A percentile compares a stretch with the other conserved stretches of the same genome.
These are phyloP conservation scores for Colletotrichum viniferum DNA, from an alignment of 2,329 filamentous ascomycete species.

Conservation along the genomic window DNA sequence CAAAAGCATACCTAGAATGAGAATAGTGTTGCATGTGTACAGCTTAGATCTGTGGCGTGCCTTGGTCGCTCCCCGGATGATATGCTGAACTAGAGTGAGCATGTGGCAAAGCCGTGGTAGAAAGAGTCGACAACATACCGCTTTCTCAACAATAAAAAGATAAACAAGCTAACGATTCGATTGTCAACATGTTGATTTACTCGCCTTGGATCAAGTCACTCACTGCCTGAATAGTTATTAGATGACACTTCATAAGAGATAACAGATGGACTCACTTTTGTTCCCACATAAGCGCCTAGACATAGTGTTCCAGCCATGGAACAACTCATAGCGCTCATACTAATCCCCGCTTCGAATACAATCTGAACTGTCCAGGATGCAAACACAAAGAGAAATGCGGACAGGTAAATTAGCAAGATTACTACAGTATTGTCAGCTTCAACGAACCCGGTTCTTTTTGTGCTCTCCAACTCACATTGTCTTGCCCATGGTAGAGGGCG, in stretches of 20 bases:
- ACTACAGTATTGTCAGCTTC: background rate
- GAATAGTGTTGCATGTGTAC: background rate
- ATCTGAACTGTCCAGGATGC: background rate
- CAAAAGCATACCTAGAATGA: background rate
- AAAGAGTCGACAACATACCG: background rate
- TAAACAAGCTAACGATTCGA: background rate
- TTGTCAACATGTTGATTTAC: background rate
- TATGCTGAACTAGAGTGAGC: background rate
- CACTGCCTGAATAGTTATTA: background rate
- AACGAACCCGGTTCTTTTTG: too few relatives aligned
- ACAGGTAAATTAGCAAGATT: background rate
- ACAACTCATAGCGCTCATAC: background rate
- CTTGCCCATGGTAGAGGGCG: background rate
- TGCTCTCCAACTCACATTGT: background rate
- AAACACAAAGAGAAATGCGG: background rate
- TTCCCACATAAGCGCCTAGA: background rate
- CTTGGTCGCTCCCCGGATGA: background rate
- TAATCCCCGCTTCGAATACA: background rate
- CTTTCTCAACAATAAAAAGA: conserved; percentile 2
- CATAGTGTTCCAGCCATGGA: background rate
- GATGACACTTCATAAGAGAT: background rate
- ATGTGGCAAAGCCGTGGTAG: background rate
- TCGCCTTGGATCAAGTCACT: background rate
- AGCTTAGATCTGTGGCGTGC: background rate
- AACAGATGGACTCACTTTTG: background rate